phyloP scores from a whole-genome alignment of 2,329 filamentous ascomycete genomes.

The Sporothrix pseudoabietina region DNA sequence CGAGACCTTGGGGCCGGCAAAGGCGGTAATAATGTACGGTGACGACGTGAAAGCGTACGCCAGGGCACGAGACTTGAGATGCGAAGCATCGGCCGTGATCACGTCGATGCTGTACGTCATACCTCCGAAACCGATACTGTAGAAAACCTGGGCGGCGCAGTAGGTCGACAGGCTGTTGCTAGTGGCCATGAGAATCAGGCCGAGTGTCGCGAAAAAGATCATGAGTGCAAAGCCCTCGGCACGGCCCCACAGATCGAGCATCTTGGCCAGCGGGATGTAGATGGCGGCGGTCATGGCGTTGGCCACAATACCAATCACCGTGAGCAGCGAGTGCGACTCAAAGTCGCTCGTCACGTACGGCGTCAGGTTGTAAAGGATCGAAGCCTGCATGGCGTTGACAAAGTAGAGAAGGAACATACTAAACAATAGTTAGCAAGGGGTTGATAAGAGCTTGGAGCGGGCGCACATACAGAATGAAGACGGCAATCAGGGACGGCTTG shows the following conservation, averaged over 20 bases:
- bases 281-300: constrained; percentile 59
- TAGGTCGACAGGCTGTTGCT: constrained; percentile 57
- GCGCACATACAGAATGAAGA: constrained; percentile 43
- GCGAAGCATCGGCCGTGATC: constrained; percentile 65
- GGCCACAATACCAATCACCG: constrained; percentile 56
- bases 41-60: constrained; percentile 63
- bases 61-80: constrained; percentile 64
- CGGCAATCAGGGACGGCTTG: constrained; percentile 45
- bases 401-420: constrained; percentile 54
- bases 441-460: background rate
- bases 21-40: constrained; percentile 63
- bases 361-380: constrained; percentile 41
- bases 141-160: constrained; percentile 58
- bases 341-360: constrained; percentile 56
- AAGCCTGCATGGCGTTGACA: constrained; percentile 52
- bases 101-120: constrained; percentile 56
- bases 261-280: constrained; percentile 54
- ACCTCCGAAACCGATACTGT: constrained; percentile 55
- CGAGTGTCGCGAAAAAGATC: constrained; percentile 49
- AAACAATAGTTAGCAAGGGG: background rate
- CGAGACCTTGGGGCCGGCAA: constrained; percentile 61
- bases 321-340: constrained; percentile 55
- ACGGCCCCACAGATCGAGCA: constrained; percentile 53
- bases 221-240: constrained; percentile 49
- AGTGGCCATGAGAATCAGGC: constrained; percentile 62